These are phyloP conservation scores for Cladosporium halotolerans DNA, from an alignment of 2,329 filamentous ascomycete genomes.

Conservation along the genomic window DNA sequence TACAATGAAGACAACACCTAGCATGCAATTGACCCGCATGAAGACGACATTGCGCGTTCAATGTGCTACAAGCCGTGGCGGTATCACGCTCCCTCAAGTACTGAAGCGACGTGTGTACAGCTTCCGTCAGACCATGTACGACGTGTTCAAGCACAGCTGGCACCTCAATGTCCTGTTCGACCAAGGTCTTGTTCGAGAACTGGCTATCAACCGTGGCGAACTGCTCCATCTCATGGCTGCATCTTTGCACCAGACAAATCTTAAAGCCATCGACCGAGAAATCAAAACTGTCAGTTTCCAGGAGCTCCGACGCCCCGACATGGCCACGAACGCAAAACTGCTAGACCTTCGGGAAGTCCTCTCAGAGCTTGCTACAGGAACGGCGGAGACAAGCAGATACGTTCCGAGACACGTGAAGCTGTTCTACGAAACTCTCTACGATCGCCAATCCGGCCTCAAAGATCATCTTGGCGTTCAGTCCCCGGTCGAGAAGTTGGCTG, in stretches of 20 bases:
- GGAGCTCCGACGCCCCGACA: neutral
- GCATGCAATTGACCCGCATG: neutral
- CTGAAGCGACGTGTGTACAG: neutral
- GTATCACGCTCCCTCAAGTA: neutral
- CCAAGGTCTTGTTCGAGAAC: neutral
- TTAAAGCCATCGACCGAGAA: neutral
- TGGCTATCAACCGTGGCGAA: neutral
- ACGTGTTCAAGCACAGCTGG: neutral
- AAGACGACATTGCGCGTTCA: neutral
- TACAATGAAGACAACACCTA: neutral
- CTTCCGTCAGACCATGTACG: neutral
- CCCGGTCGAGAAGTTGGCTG: neutral
- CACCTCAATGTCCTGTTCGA: neutral
- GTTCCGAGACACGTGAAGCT: neutral
- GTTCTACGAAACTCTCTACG: neutral
- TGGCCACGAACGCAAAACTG: constrained; percentile 1
- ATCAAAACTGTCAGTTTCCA: neutral
- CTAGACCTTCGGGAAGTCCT: neutral
- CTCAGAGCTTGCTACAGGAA: neutral
- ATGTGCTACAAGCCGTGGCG: neutral
- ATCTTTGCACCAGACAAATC: neutral
- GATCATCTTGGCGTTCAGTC: neutral
- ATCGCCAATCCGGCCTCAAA: neutral
- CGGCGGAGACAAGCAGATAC: neutral
- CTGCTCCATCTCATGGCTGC: neutral